Conservation (phyloP, 371 early-diverging fungal genomes). For the Smittium mucronatum region DNA sequence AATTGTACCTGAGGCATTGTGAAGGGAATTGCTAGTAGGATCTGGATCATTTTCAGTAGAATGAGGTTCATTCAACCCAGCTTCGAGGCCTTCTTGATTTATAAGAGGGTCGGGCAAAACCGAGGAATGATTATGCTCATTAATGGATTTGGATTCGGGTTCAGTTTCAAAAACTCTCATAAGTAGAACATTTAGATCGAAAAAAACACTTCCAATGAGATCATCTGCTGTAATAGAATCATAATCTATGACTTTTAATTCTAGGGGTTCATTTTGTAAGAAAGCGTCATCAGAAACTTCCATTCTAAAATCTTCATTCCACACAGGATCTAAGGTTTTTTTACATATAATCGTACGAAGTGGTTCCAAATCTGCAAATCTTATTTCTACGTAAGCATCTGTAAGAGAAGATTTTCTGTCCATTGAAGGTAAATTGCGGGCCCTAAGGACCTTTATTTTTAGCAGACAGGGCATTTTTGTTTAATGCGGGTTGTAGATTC, state of each 20-base stretch:
- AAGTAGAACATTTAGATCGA: constrained; percentile 54
- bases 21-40: not conserved
- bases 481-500: too few species aligned
- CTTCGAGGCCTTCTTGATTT: too few species aligned
- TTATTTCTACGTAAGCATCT: constrained; percentile 64
- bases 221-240: constrained; percentile 64
- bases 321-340: constrained; percentile 56
- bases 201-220: constrained; percentile 51
- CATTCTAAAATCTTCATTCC: constrained; percentile 52
- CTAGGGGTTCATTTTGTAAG: constrained; percentile 60
- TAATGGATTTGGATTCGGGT: too few species aligned
- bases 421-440: constrained; percentile 63
- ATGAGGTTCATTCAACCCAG: too few species aligned
- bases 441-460: constrained; percentile 51
- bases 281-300: constrained; percentile 57
- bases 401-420: constrained; percentile 54
- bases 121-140: too few species aligned
- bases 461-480: constrained; percentile 53
- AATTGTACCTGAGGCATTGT: not conserved
- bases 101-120: too few species aligned
- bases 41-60: too few species aligned
- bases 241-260: constrained; percentile 57
- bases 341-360: constrained; percentile 44
- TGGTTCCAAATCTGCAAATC: constrained; percentile 50
- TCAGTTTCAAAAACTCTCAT: constrained; percentile 17